Percentiles rank a stretch among this genome's conserved stretches.
Evolutionary conservation across 148 eudicot species (phyloP).

Genomic region (Simmondsia chinensis): DNA sequence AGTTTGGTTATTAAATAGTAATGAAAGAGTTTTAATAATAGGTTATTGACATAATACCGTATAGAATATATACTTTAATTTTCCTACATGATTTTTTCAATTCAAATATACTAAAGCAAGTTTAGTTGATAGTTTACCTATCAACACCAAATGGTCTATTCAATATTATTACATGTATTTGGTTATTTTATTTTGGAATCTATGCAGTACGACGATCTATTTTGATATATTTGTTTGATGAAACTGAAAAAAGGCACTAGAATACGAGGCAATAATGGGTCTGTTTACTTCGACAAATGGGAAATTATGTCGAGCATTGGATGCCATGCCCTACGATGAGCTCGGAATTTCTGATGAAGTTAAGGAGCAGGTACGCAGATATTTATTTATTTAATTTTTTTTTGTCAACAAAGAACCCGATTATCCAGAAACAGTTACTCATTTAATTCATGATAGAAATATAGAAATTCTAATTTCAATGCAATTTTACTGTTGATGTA

Average conservation of each 20-base stretch:
- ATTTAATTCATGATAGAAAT: not conserved
- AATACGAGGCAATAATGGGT: conserved; percentile 44
- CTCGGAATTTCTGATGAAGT: conserved; percentile 68
- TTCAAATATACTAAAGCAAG: too few relatives aligned
- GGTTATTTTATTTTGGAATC: not conserved
- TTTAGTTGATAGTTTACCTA: too few relatives aligned
- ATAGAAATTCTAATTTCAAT: too few relatives aligned
- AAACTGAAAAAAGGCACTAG: too few relatives aligned
- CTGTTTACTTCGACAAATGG: conserved; percentile 49
- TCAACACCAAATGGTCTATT: too few relatives aligned
- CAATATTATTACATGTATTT: not conserved
- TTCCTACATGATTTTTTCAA: too few relatives aligned
- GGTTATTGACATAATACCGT: too few relatives aligned
- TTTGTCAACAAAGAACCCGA: not conserved
- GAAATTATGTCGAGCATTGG: conserved; percentile 43
- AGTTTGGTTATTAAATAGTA: too few relatives aligned
- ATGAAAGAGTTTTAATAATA: too few relatives aligned
- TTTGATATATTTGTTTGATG: too few relatives aligned
- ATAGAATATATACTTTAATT: too few relatives aligned
- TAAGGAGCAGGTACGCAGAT: conserved; percentile 49
- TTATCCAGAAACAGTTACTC: not conserved
- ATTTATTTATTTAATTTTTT: not conserved
- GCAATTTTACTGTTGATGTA: too few relatives aligned
- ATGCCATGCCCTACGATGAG: conserved; percentile 55
- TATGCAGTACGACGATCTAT: not conserved